These are phyloP conservation scores for Edaphochlamys debaryana DNA, from an alignment of 139 green algal species.

Conservation along the genomic window DNA sequence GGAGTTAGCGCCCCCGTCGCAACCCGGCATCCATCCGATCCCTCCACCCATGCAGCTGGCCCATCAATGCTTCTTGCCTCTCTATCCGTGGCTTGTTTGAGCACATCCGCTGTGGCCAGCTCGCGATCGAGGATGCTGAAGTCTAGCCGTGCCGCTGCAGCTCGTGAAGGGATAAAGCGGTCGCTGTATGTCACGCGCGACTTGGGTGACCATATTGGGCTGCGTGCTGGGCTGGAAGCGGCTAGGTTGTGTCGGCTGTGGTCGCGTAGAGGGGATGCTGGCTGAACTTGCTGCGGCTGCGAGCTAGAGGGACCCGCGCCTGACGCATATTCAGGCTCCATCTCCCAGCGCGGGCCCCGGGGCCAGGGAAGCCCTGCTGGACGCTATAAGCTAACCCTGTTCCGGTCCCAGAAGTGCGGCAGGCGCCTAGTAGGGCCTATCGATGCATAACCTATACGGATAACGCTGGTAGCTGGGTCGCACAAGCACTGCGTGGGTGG, in stretches of 20 bases:
- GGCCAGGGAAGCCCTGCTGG: too few species aligned
- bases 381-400: too few species aligned
- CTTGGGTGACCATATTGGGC: slow-evolving; percentile 28
- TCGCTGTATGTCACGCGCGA: slow-evolving; percentile 78
- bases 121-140: slow-evolving; percentile 83
- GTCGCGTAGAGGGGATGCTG: slow-evolving; percentile 9
- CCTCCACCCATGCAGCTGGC: too few species aligned
- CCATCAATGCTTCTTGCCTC: too few species aligned
- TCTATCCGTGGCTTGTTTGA: slow-evolving; percentile 47
- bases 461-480: too few species aligned
- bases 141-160: slow-evolving; percentile 71
- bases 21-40: too few species aligned
- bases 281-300: background rate
- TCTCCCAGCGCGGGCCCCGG: too few species aligned
- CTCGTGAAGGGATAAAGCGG: slow-evolving; percentile 85
- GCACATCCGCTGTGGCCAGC: slow-evolving; percentile 61
- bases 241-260: background rate
- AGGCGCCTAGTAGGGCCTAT: too few species aligned
- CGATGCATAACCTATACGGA: too few species aligned
- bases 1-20: too few species aligned
- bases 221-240: slow-evolving; percentile 15
- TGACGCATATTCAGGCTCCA: slow-evolving; percentile 36
- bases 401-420: too few species aligned
- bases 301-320: background rate
- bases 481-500: too few species aligned